phyloP scores from a whole-genome alignment of 2,329 filamentous ascomycete genomes.

The Fusarium ramigenum region DNA sequence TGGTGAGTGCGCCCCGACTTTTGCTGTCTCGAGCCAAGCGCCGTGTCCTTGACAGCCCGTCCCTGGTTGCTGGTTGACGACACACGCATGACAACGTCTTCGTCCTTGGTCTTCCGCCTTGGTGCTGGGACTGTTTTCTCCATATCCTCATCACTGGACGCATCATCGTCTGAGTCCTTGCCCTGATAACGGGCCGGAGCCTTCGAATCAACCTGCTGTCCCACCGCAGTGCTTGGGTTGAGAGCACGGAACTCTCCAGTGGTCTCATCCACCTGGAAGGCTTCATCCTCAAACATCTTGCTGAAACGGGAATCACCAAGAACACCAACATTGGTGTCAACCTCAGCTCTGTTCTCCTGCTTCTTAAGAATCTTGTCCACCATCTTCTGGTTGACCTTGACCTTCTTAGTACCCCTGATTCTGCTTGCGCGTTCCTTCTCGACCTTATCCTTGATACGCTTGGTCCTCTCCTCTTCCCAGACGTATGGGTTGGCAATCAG shows the following conservation, averaged over 20 bases:
- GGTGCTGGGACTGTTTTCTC: constrained; percentile 38
- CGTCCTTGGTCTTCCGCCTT: constrained; percentile 46
- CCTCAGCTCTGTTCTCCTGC: constrained; percentile 66
- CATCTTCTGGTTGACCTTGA: constrained; percentile 91
- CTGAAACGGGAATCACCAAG: constrained; percentile 88
- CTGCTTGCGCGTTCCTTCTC: constrained; percentile 96
- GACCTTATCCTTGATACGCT: constrained; percentile 93
- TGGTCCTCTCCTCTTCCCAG: constrained; percentile 90
- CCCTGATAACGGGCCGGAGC: constrained; percentile 50
- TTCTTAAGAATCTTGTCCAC: constrained; percentile 78
- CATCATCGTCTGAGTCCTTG: constrained; percentile 56
- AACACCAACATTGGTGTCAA: constrained; percentile 70
- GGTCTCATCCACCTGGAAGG: constrained; percentile 90
- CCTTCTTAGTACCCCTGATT: constrained; percentile 94
- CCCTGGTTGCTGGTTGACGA: constrained; percentile 73
- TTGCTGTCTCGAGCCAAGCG: constrained; percentile 65
- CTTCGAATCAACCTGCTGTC: constrained; percentile 48
- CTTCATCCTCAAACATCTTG: constrained; percentile 89
- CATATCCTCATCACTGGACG: constrained; percentile 55
- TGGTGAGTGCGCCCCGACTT: constrained; percentile 59
- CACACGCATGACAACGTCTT: constrained; percentile 69
- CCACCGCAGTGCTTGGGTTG: constrained; percentile 82
- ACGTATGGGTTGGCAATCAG: constrained; percentile 94
- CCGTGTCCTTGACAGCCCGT: constrained; percentile 63
- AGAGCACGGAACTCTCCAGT: constrained; percentile 87